Evolutionary conservation across 306 rosid species (phyloP), one percentile per base, ranked within the genome.

Genomic region (Lupinus albus): DNA sequence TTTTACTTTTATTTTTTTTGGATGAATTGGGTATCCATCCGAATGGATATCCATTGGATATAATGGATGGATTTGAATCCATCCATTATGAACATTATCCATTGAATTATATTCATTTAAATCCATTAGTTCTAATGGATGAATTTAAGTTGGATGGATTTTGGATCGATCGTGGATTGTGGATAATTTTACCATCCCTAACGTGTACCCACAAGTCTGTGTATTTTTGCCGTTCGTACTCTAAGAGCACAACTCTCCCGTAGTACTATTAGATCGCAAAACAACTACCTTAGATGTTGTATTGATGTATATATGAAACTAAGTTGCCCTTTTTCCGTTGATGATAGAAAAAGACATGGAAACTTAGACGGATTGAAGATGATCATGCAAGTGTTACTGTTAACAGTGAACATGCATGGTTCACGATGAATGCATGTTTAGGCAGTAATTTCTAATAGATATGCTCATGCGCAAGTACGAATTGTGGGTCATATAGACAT

Each of bases 261-360:
- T 7, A 7, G 13, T 11, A 21, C n/a, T 52, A 20, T 11, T 10
- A 11, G 11, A 36, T 59, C 10, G 10, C 20, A 63, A 45, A 44
- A 21, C 54, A 28, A 44, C 30, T 25, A 13, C 11, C 44, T 11
- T 10, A 14, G 70, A 65, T 33, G 71, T 25, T 13, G 5, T 33
- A 49, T 49, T 33, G 60, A 65, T 33, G 59, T 33, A 8, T 32
- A 33, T 18, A 11, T 65, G 6, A 5, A 65, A 32, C 45, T 33
- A 48, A 49, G 13, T 28, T 15, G 32, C 11, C 47, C 7, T 2
- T 25, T 25, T 25, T 25, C 12, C 16, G 5, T 33, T 11, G 18
- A 66, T 33, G 60, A 66, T 11, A 41, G 38, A 41, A 7, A 61
- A 18, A 11, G 67, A 41, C 52, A 6, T 12, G 30, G 36, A 42